These are phyloP conservation scores for Vicia sativa DNA, from an alignment of 306 rosid genomes.

Conservation along the genomic window DNA sequence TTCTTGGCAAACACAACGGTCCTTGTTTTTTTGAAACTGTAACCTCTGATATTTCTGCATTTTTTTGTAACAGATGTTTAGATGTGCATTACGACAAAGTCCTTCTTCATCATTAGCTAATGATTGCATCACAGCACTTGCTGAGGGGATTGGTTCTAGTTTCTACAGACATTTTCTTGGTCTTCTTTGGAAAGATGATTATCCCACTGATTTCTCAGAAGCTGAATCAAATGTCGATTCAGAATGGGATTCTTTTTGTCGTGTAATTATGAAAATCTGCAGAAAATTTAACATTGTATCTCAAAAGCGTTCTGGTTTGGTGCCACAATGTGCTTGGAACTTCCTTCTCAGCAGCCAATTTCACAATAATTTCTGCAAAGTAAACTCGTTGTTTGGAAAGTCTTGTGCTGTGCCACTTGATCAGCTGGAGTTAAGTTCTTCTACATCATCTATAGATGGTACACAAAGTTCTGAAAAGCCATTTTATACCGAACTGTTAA, in stretches of 20 bases:
- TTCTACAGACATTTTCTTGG: slow-evolving; percentile 77
- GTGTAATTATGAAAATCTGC: slow-evolving; percentile 70
- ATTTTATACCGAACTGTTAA: slow-evolving; percentile 62
- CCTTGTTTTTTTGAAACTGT: slow-evolving; percentile 5
- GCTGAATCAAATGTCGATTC: slow-evolving; percentile 55
- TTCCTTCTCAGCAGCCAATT: slow-evolving; percentile 78
- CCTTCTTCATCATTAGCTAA: slow-evolving; percentile 77
- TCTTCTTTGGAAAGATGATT: slow-evolving; percentile 87
- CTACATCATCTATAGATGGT: slow-evolving; percentile 36
- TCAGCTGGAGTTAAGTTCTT: slow-evolving; percentile 42
- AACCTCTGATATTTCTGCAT: slow-evolving; percentile 26
- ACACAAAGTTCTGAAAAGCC: slow-evolving; percentile 48
- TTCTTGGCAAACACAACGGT: slow-evolving; percentile 24
- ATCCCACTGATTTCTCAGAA: slow-evolving; percentile 56
- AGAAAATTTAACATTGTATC: slow-evolving; percentile 42
- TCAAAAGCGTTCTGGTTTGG: slow-evolving; percentile 44
- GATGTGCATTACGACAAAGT: slow-evolving; percentile 74
- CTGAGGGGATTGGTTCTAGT: slow-evolving; percentile 76
- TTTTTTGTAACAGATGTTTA: slow-evolving; percentile 63
- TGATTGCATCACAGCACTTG: slow-evolving; percentile 91
- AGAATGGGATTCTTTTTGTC: slow-evolving; percentile 83
- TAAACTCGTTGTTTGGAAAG: slow-evolving; percentile 51
- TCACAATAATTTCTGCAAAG: slow-evolving; percentile 68
- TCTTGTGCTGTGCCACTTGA: slow-evolving; percentile 48
- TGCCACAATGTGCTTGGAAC: slow-evolving; percentile 74